Percentiles rank a stretch among this genome's conserved stretches.
Evolutionary conservation across 2,329 filamentous ascomycete genomes (phyloP).

Genomic region (Orbilia javanica): DNA sequence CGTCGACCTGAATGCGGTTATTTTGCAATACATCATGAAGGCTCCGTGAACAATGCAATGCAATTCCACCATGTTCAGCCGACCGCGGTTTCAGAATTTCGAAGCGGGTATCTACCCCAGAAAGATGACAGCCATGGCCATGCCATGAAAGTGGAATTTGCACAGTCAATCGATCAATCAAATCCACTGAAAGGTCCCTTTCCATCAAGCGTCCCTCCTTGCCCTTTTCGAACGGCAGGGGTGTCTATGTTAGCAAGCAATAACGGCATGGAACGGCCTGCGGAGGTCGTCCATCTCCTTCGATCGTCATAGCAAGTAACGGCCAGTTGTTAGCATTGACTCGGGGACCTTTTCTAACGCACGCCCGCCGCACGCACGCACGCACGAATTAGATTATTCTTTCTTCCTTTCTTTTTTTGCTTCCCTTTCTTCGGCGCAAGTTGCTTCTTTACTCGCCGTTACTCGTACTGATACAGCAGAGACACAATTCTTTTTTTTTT

Average conservation of each 20-base stretch:
- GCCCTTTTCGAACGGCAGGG: slow-evolving; percentile 52
- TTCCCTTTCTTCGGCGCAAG: slow-evolving; percentile 32
- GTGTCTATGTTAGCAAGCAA: slow-evolving; percentile 25
- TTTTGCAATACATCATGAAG: slow-evolving; percentile 37
- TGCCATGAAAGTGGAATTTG: slow-evolving; percentile 18
- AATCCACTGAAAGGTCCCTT: slow-evolving; percentile 27
- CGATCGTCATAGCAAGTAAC: slow-evolving; percentile 55
- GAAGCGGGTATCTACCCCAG: slow-evolving; percentile 40
- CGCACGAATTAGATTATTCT: slow-evolving; percentile 13
- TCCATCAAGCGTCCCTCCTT: slow-evolving; percentile 36
- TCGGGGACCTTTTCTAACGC: slow-evolving; percentile 39
- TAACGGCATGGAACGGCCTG: slow-evolving; percentile 55
- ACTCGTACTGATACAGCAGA: slow-evolving; percentile 30
- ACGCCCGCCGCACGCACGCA: slow-evolving; percentile 11
- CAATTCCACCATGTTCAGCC: slow-evolving; percentile 28
- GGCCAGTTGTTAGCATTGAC: slow-evolving; percentile 50
- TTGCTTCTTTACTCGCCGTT: slow-evolving; percentile 33
- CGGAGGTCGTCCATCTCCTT: slow-evolving; percentile 45
- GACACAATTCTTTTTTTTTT: background rate
- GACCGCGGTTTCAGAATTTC: slow-evolving; percentile 49
- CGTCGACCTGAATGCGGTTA: slow-evolving; percentile 41
- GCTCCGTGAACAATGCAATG: background rate
- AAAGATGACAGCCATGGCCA: slow-evolving; percentile 19
- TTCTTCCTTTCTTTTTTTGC: no score
- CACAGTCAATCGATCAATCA: no score